Evolutionary conservation across 768 basidiomycete genomes (phyloP).

Genomic region (Trametes coccinea): DNA sequence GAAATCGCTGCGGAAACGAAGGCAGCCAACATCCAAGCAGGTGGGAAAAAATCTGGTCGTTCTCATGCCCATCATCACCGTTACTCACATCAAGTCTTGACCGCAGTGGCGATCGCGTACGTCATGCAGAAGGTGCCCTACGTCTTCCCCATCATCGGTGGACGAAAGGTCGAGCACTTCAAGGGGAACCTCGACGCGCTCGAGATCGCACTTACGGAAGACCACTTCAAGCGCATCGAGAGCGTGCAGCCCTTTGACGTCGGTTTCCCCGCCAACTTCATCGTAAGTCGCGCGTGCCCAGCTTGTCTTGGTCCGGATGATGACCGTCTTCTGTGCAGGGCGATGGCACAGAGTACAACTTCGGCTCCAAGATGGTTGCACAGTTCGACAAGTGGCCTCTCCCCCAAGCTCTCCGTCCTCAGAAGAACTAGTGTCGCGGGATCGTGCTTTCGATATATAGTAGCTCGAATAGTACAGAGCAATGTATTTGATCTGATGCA

Average conservation of each 20-base stretch:
- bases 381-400: slow-evolving; percentile 28
- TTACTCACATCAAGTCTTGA: too few relatives aligned
- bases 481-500: too few relatives aligned
- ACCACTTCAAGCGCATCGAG: slow-evolving; percentile 28
- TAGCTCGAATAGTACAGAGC: too few relatives aligned
- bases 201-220: slow-evolving; percentile 18
- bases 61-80: too few relatives aligned
- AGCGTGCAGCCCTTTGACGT: slow-evolving; percentile 24
- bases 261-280: slow-evolving; percentile 23
- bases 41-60: neutral
- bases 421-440: neutral
- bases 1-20: slow-evolving; percentile 52
- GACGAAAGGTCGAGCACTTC: slow-evolving; percentile 24
- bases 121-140: slow-evolving; percentile 32
- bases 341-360: slow-evolving; percentile 19
- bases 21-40: slow-evolving; percentile 15
- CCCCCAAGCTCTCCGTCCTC: slow-evolving; percentile 22
- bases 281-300: slow-evolving; percentile 7
- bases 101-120: slow-evolving; percentile 32
- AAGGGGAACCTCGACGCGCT: slow-evolving; percentile 24
- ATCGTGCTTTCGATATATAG: too few relatives aligned
- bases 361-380: slow-evolving; percentile 14
- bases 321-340: slow-evolving; percentile 8
- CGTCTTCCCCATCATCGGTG: slow-evolving; percentile 25
- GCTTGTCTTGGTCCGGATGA: neutral